Conservation (phyloP, 108 stramenopile genomes). For the Bacterosira constricta region DNA sequence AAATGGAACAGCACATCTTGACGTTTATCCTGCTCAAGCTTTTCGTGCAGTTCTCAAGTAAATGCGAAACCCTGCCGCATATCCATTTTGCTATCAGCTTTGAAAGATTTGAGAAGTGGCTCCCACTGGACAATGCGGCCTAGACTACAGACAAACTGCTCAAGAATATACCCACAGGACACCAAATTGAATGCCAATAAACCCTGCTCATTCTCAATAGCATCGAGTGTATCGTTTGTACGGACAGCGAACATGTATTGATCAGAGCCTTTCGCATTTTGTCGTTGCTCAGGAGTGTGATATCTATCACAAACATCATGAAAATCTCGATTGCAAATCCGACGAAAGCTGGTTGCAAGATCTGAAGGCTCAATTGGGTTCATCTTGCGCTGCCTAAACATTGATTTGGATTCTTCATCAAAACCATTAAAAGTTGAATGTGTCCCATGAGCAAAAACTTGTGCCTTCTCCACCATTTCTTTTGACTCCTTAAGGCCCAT, state of each 20-base stretch:
- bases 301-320: conserved; percentile 52
- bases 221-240: conserved; percentile 49
- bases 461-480: conserved; percentile 32
- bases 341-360: conserved; percentile 36
- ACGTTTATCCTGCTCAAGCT: too few relatives aligned
- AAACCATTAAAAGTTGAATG: background rate
- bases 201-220: conserved; percentile 38
- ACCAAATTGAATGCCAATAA: conserved; percentile 39
- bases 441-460: conserved; percentile 1
- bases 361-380: conserved; percentile 38
- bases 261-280: conserved; percentile 5
- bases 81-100: background rate
- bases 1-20: too few relatives aligned
- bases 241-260: conserved; percentile 40
- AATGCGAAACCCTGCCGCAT: too few relatives aligned
- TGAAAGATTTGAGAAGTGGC: conserved; percentile 12
- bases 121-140: conserved; percentile 42
- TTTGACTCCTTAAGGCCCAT: conserved; percentile 17
- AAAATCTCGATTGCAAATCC: conserved; percentile 49
- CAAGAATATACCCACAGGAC: conserved; percentile 21
- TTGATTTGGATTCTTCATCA: background rate
- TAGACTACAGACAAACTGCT: conserved; percentile 51
- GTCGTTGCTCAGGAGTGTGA: conserved; percentile 50
- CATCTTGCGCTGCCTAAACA: conserved; percentile 19
- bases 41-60: too few relatives aligned